phyloP scores from a whole-genome alignment of 768 basidiomycete species.

The Amanita fuliginea region DNA sequence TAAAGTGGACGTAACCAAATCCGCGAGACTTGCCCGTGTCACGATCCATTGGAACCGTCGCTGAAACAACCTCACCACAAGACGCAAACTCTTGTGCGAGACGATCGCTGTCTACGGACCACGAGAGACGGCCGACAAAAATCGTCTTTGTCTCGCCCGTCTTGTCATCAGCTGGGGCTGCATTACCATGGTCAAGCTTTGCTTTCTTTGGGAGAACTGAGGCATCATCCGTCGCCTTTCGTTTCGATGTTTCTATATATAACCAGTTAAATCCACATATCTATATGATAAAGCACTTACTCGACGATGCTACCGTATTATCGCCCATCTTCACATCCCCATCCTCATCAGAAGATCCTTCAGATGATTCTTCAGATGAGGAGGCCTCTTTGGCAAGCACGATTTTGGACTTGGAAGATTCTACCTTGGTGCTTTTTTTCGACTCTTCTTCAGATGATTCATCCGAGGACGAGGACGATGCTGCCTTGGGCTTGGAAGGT shows the following conservation, averaged over 20 bases:
- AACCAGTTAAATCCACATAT: constrained; percentile 2
- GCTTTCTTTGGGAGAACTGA: constrained; percentile 67
- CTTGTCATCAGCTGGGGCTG: constrained; percentile 26
- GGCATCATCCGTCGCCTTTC: constrained; percentile 64
- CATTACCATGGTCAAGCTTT: constrained; percentile 56
- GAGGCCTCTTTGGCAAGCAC: neutral
- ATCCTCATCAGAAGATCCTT: constrained; percentile 14
- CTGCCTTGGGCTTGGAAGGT: neutral
- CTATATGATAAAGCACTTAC: constrained; percentile 15
- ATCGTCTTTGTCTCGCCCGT: constrained; percentile 53
- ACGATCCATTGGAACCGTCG: constrained; percentile 79
- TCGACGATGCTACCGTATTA: constrained; percentile 24
- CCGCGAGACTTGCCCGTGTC: constrained; percentile 75
- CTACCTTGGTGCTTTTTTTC: constrained; percentile 16
- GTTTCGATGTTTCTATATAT: constrained; percentile 44
- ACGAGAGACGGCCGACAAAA: constrained; percentile 89
- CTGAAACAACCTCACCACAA: constrained; percentile 84
- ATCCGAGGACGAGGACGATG: neutral
- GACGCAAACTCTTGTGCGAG: constrained; percentile 81
- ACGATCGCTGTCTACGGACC: constrained; percentile 96
- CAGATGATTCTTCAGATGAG: constrained; percentile 11
- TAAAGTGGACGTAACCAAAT: constrained; percentile 77
- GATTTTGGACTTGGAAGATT: constrained; percentile 8
- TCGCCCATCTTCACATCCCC: constrained; percentile 54
- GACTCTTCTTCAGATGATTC: constrained; percentile 5